Base-by-base conservation (phyloP, 2,329 filamentous ascomycete species). In the Leptographium galeiforme region DNA sequence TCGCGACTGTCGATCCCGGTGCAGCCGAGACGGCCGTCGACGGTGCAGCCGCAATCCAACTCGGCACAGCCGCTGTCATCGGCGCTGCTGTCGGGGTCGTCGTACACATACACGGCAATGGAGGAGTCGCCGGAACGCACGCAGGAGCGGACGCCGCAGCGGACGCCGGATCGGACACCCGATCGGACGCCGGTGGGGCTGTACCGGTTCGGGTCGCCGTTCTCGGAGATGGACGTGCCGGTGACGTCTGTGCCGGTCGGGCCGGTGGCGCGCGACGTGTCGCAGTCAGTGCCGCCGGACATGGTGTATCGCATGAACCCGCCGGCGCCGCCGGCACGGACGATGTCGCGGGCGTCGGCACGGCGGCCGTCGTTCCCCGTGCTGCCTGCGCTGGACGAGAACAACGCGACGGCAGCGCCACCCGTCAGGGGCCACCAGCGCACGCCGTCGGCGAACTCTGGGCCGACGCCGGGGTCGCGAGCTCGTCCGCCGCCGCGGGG, bases 251-350 rank as follows among this genome's bases (percentile, higher is more conserved):
- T 90, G 45, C 79, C 81, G 1, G 62, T 81, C 16, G 87, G 84
- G 0, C 87, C 87, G 8, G 74, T 95, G 36, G 76, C 84, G 46
- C 85, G 91, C 50, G 85, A 93, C 63, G 73, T 76, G 48, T 95
- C 89, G 32, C 89, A 95, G 67, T 96, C 90, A 6, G 91, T 96
- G 0, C 91, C 91, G 45, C 91, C 91, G 8, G 84, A 95, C 69
- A 95, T 96, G 89, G 84, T 81, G 65, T 95, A 85, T 72, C 79
- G 82, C 36, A 38, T 14, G 8, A 19, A 13, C 30, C 19, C 45
- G 11, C 45, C 25, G 2, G 66, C 72, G 54, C 64, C 67, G 32
- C 65, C 63, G 41, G 48, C 66, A 38, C 73, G 76, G 32, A 74
- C 73, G 44, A 70, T 75, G 59, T 80, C 77, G 48, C 76, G 78